Percentiles rank a stretch among this genome's conserved stretches.
These are phyloP conservation scores for Ustilaginoidea virens DNA, from an alignment of 2,329 filamentous ascomycete species.

Conservation along the genomic window DNA sequence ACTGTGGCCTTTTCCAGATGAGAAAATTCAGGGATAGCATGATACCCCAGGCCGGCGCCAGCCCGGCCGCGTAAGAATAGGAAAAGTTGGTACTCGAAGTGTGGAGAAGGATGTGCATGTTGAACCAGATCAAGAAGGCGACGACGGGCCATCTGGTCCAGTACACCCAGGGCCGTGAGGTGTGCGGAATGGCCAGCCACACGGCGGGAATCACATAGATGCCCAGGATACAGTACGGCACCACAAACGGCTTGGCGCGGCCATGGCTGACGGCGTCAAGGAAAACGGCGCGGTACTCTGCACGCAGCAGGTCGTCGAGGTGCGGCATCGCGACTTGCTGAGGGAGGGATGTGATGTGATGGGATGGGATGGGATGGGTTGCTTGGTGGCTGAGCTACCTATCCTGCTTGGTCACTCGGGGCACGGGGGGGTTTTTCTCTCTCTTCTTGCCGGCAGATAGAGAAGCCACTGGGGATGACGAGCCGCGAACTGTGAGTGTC, in stretches of 20 bases:
- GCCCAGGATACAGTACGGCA: constrained; percentile 35
- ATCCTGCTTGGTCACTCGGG: too few species aligned
- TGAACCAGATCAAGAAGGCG: constrained; percentile 24
- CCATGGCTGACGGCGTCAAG: constrained; percentile 20
- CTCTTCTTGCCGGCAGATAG: too few species aligned
- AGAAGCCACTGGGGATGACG: too few species aligned
- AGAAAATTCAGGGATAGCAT: constrained; percentile 33
- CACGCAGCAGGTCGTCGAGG: constrained; percentile 13
- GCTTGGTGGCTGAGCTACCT: too few species aligned
- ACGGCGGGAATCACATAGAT: constrained; percentile 32
- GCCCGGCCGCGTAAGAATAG: constrained; percentile 31
- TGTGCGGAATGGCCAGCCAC: constrained; percentile 42
- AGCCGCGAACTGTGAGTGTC: too few species aligned
- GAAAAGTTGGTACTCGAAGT: constrained; percentile 37
- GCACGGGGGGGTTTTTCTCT: too few species aligned
- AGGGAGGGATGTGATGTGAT: too few species aligned
- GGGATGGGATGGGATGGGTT: too few species aligned
- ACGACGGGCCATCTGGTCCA: constrained; percentile 32
- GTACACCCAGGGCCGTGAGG: constrained; percentile 32
- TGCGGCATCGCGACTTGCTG: constrained; percentile 1
- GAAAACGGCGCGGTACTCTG: constrained; percentile 22
- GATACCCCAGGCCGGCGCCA: constrained; percentile 34
- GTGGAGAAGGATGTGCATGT: constrained; percentile 23
- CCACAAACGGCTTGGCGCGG: constrained; percentile 28
- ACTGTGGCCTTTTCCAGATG: constrained; percentile 39